These are phyloP conservation scores for Knoxia roxburghii DNA, from an alignment of 257 asterid species.

Conservation along the genomic window DNA sequence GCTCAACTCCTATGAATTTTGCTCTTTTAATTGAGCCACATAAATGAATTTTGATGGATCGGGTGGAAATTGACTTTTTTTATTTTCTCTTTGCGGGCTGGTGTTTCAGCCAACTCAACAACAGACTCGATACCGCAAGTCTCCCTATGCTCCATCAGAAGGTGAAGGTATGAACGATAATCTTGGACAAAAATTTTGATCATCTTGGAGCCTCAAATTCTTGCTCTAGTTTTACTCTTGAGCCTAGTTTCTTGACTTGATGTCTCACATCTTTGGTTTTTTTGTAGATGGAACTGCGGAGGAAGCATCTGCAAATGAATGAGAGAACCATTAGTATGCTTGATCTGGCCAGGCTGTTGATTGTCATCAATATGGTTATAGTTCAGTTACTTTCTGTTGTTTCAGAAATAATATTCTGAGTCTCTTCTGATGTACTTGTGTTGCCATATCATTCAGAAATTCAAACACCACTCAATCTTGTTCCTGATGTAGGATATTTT, in stretches of 20 bases:
- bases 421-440: conserved; percentile 18
- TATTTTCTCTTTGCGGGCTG: conserved; percentile 22
- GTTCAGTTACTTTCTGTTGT: conserved; percentile 26
- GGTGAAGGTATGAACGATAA: conserved; percentile 64
- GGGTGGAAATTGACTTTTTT: conserved; percentile 7
- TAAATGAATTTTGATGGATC: neutral
- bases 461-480: conserved; percentile 12
- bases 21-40: conserved; percentile 1
- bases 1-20: neutral
- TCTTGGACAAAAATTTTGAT: neutral
- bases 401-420: conserved; percentile 19
- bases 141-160: conserved; percentile 82
- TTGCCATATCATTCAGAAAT: conserved; percentile 11
- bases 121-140: conserved; percentile 91
- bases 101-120: conserved; percentile 79
- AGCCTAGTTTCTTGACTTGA: neutral
- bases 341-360: conserved; percentile 20
- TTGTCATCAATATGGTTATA: conserved; percentile 23
- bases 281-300: conserved; percentile 53
- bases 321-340: conserved; percentile 27
- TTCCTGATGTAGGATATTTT: conserved; percentile 28
- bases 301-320: conserved; percentile 52
- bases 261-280: neutral
- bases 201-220: neutral
- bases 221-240: neutral